These are phyloP conservation scores for Dentipellis fragilis DNA, from an alignment of 768 basidiomycete genomes.

Conservation along the genomic window DNA sequence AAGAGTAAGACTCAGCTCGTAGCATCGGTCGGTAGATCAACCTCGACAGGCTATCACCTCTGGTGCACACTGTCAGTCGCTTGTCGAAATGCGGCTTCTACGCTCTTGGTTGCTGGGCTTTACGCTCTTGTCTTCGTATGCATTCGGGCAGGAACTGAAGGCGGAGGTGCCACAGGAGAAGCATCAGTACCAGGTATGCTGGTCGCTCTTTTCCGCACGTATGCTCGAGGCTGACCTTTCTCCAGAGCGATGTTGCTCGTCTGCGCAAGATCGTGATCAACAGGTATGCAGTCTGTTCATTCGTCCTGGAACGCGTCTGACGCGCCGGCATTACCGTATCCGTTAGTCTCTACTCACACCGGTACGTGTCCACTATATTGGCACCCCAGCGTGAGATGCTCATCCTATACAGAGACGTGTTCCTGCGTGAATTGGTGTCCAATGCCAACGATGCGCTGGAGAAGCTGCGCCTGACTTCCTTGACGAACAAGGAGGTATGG, in stretches of 20 bases:
- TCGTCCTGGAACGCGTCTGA: background rate
- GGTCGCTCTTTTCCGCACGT: background rate
- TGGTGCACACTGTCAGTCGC: background rate
- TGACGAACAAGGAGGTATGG: constrained; percentile 69
- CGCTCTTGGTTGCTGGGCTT: constrained; percentile 33
- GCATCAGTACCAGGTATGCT: constrained; percentile 56
- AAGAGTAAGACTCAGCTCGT: no score
- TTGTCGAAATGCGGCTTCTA: constrained; percentile 42
- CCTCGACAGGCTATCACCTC: background rate
- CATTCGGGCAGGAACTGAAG: constrained; percentile 30
- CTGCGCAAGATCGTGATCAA: constrained; percentile 91
- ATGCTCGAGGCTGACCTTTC: background rate
- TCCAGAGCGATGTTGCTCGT: constrained; percentile 86
- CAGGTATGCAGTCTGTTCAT: constrained; percentile 32
- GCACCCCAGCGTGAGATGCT: background rate
- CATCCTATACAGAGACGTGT: constrained; percentile 49
- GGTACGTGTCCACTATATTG: constrained; percentile 30
- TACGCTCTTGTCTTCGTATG: constrained; percentile 30
- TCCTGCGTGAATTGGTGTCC: constrained; percentile 84
- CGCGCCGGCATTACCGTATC: constrained; percentile 7
- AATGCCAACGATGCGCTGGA: constrained; percentile 97
- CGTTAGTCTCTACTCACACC: constrained; percentile 70
- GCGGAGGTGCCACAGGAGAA: constrained; percentile 34
- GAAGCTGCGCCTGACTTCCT: constrained; percentile 77
- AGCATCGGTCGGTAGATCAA: background rate